A percentile compares a stretch with the other conserved stretches of the same genome.
Conservation (phyloP, 1,284 basidiomycete genomes). For the Fomitopsis pinicola region DNA sequence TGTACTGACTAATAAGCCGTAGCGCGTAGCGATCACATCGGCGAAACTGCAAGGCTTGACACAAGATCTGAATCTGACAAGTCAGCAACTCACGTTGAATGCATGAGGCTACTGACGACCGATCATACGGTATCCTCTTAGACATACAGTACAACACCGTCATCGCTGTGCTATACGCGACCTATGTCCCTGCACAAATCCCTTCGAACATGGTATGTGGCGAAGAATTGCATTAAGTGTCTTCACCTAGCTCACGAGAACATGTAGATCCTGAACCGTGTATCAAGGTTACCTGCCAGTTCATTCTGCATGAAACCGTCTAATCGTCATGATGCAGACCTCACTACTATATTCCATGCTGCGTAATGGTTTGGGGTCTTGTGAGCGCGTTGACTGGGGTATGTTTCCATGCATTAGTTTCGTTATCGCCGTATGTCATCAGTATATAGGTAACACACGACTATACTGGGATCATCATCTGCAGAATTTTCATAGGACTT, state of each 20-base stretch:
- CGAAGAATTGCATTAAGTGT: neutral
- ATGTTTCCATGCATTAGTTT: neutral
- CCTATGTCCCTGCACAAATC: constrained; percentile 58
- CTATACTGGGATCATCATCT: constrained; percentile 52
- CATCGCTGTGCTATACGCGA: constrained; percentile 55
- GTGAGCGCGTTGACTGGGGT: constrained; percentile 61
- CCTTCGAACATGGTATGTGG: constrained; percentile 59
- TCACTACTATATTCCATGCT: constrained; percentile 56
- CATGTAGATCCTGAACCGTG: constrained; percentile 45
- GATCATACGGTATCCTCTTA: constrained; percentile 17
- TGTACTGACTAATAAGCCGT: neutral
- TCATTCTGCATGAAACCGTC: neutral
- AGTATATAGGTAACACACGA: constrained; percentile 46
- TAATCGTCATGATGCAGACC: constrained; percentile 35
- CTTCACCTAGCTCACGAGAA: neutral
- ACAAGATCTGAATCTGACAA: constrained; percentile 47
- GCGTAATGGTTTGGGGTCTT: constrained; percentile 61
- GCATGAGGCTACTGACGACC: neutral
- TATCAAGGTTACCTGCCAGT: constrained; percentile 35
- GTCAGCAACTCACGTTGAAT: constrained; percentile 21
- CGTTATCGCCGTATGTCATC: neutral
- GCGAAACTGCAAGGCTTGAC: constrained; percentile 60
- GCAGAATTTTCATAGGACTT: constrained; percentile 58
- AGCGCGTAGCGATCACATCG: constrained; percentile 58
- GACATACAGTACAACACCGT: constrained; percentile 61